phyloP scores from a whole-genome alignment of 2,329 filamentous ascomycete genomes.

The Ascochyta clinopodiicola region DNA sequence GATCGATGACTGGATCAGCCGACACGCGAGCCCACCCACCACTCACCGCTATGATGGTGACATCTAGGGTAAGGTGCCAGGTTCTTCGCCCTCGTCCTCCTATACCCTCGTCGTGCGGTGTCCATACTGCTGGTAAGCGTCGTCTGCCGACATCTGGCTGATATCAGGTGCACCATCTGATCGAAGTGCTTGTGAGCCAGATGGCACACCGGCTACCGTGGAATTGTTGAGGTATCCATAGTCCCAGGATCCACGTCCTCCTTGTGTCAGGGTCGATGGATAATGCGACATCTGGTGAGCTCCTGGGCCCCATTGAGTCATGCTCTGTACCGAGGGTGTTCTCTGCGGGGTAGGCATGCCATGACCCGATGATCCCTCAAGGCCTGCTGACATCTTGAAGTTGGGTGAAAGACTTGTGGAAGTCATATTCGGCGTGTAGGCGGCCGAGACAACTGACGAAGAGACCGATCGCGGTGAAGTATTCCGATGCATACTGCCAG shows the following conservation, averaged over 20 bases:
- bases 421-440: constrained; percentile 53
- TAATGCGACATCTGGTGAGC: constrained; percentile 45
- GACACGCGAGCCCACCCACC: constrained; percentile 37
- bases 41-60: constrained; percentile 24
- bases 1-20: constrained; percentile 43
- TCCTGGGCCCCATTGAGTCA: constrained; percentile 45
- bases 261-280: constrained; percentile 37
- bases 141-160: constrained; percentile 39
- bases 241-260: constrained; percentile 46
- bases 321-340: constrained; percentile 40
- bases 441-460: constrained; percentile 52
- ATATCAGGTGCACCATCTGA: constrained; percentile 40
- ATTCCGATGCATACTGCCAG: constrained; percentile 56
- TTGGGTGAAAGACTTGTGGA: constrained; percentile 56
- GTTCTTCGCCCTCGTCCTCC: constrained; percentile 16
- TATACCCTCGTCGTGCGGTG: constrained; percentile 49
- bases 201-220: constrained; percentile 33
- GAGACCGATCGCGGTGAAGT: constrained; percentile 57
- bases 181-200: constrained; percentile 40
- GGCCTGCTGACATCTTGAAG: constrained; percentile 49
- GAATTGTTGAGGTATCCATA: constrained; percentile 44
- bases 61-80: constrained; percentile 15
- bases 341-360: constrained; percentile 43
- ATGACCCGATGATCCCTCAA: constrained; percentile 48
- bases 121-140: constrained; percentile 45